Percentiles rank a stretch among this genome's conserved stretches.
Conservation (phyloP, 345 rosid species). For the Lepidium aucheri region DNA sequence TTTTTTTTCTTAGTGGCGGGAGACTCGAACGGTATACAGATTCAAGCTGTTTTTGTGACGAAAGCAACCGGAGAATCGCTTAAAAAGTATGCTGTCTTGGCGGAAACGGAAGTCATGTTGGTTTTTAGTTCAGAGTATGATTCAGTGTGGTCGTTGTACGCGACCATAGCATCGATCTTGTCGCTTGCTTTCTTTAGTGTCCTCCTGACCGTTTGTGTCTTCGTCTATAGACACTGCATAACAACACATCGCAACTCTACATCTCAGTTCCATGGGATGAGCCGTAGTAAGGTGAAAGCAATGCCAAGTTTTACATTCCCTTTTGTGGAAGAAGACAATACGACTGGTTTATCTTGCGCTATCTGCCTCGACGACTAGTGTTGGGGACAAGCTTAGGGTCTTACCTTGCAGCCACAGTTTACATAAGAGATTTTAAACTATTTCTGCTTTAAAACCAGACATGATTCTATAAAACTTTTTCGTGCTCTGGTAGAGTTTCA, state of each 20-base stretch:
- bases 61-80: conserved; percentile 58
- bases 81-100: conserved; percentile 38
- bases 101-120: conserved; percentile 52
- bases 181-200: conserved; percentile 62
- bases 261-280: conserved; percentile 69
- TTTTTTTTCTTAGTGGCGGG: conserved; percentile 59
- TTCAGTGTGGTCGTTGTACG: conserved; percentile 61
- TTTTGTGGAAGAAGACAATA: conserved; percentile 55
- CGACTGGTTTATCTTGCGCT: conserved; percentile 65
- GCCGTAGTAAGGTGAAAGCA: conserved; percentile 66
- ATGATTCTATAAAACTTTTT: neutral
- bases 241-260: conserved; percentile 37
- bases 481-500: conserved; percentile 57
- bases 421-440: neutral
- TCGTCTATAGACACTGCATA: conserved; percentile 53
- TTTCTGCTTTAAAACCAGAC: neutral
- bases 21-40: conserved; percentile 49
- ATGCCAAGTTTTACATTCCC: conserved; percentile 82
- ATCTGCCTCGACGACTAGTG: conserved; percentile 83
- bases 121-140: conserved; percentile 53
- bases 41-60: conserved; percentile 64
- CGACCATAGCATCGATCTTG: conserved; percentile 54
- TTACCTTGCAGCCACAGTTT: conserved; percentile 82
- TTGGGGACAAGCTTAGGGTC: conserved; percentile 81
- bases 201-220: conserved; percentile 57